Evolutionary conservation across 2,329 filamentous ascomycete species (phyloP), one percentile per base, ranked within the genome.

Genomic region (Paecilomyces variotii): DNA sequence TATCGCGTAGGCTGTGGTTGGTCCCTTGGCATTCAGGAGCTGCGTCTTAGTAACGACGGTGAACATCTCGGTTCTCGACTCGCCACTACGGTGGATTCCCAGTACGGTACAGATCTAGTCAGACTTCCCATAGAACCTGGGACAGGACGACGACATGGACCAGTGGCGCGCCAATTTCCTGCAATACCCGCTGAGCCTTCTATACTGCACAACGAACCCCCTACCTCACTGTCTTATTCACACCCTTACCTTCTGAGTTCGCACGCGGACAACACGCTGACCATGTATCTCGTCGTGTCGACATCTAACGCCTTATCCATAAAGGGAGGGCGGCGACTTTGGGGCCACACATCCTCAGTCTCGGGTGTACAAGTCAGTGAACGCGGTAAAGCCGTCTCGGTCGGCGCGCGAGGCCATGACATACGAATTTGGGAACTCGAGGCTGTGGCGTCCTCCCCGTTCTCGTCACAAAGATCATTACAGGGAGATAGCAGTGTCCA

Each of bases 321-420:
- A 57, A 87, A 88, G 39, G 77, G 85, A 0, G 90, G 89, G 0
- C 87, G 86, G 62, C 83, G 90, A 28, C 82, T 97, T 4, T 96
- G 90, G 89, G 92, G 92, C 6, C 92, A 96, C 69, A 96, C 92
- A 0, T 95, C 91, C 1, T 90, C 89, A 2, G 90, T 97, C 34
- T 90, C 89, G 54, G 87, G 90, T 32, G 91, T 90, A 6, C 87
- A 95, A 67, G 90, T 96, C 57, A 92, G 89, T 19, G 84, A 88
- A 52, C 84, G 89, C 39, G 91, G 91, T 19, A 95, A 92, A 72
- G 92, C 91, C 0, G 89, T 97, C 3, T 95, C 90, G n/a, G 87
- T 96, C 55, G 94, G 89, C 73, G 82, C 82, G 24, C 80, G 85
- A n/a, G 91, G 91, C 28, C 86, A 88, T 59, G 88, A 91, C 70